A percentile compares a stretch with the other conserved stretches of the same genome.
Evolutionary conservation across 257 asterid species (phyloP).

Genomic region (Solanum chilense): DNA sequence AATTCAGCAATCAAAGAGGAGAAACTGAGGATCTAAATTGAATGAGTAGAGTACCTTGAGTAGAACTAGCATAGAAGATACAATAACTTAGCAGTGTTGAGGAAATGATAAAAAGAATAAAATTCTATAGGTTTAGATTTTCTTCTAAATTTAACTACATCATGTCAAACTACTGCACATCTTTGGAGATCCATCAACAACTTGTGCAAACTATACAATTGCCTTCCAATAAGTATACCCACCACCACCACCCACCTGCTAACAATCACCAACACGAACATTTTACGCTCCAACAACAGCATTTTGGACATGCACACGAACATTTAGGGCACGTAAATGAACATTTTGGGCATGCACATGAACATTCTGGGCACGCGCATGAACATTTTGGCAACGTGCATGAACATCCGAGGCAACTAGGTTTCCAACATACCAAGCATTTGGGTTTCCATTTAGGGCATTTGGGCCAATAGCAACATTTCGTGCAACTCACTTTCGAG

Average conservation of each 20-base stretch:
- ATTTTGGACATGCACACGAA: conserved; percentile 18
- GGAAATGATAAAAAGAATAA: neutral
- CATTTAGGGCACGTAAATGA: conserved; percentile 46
- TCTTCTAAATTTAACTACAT: conserved; percentile 9
- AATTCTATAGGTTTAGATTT: neutral
- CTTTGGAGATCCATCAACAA: neutral
- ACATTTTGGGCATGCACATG: conserved; percentile 52
- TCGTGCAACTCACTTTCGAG: conserved; percentile 18
- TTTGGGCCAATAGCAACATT: conserved; percentile 36
- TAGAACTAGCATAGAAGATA: neutral
- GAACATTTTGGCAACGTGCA: conserved; percentile 39
- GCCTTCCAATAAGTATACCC: conserved; percentile 28
- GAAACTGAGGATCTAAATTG: neutral
- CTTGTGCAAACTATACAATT: conserved; percentile 46
- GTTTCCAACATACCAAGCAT: conserved; percentile 18
- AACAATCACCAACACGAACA: conserved; percentile 21
- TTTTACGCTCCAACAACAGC: conserved; percentile 15
- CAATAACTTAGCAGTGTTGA: neutral
- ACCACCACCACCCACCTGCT: conserved; percentile 2
- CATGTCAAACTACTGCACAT: conserved; percentile 13
- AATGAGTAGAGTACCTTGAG: neutral
- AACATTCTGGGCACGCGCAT: conserved; percentile 47
- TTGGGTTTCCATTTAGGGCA: conserved; percentile 22
- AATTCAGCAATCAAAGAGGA: neutral
- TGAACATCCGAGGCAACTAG: conserved; percentile 21